These are phyloP conservation scores for Neurospora sp. DNA, from an alignment of 495 filamentous ascomycete species.

Conservation along the genomic window DNA sequence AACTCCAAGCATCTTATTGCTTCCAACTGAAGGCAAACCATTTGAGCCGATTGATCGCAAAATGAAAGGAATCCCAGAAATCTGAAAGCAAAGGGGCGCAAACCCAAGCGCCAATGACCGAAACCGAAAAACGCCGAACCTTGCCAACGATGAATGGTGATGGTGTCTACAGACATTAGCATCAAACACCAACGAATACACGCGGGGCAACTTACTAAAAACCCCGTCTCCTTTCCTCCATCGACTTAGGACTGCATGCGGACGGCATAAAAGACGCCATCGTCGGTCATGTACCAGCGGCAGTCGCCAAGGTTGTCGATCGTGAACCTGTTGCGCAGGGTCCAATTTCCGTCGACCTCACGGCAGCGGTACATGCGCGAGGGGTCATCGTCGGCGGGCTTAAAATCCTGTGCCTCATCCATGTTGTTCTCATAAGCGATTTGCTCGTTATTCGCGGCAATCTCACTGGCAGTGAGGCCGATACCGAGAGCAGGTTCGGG, in stretches of 20 bases:
- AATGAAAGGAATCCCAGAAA: neutral
- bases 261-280: slow-evolving; percentile 42
- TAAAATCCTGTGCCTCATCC: slow-evolving; percentile 40
- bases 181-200: neutral
- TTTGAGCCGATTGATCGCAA: neutral
- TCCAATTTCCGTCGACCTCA: slow-evolving; percentile 38
- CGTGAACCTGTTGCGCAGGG: slow-evolving; percentile 34
- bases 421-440: slow-evolving; percentile 30
- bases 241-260: slow-evolving; percentile 14
- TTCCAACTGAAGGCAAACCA: neutral
- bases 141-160: neutral
- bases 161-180: neutral
- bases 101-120: neutral
- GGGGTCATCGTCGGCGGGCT: slow-evolving; percentile 40
- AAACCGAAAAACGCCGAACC: neutral
- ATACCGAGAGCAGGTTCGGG: slow-evolving; percentile 27
- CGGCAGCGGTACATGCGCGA: slow-evolving; percentile 42
- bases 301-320: slow-evolving; percentile 38
- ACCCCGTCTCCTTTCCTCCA: slow-evolving; percentile 9
- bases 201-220: neutral
- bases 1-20: neutral
- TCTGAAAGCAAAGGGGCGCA: neutral
- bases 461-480: slow-evolving; percentile 29
- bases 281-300: slow-evolving; percentile 38
- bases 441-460: slow-evolving; percentile 27